Conservation (phyloP, 176 grass and related monocot species). For the Oryza brachyantha region DNA sequence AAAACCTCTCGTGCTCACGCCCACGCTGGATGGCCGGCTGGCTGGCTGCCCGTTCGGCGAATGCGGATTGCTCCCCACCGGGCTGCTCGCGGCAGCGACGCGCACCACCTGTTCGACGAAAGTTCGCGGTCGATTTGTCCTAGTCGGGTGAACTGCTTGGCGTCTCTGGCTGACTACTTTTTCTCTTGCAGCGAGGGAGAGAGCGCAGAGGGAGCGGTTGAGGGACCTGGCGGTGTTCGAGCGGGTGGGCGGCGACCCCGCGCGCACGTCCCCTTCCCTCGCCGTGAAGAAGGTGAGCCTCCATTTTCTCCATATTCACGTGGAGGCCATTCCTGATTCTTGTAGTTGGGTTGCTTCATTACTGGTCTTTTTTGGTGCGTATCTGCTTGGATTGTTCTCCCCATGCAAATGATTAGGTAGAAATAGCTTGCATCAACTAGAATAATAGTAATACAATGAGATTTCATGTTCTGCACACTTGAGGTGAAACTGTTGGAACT, state of each 20-base stretch:
- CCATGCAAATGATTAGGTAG: conserved; percentile 16
- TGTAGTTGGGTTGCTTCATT: neutral
- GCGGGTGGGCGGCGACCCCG: conserved; percentile 48
- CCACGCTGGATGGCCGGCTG: neutral
- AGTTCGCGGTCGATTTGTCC: neutral
- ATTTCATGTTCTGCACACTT: neutral
- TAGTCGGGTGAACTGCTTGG: neutral
- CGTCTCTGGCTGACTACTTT: neutral
- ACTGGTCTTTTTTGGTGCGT: neutral
- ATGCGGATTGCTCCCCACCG: neutral
- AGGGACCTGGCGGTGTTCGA: conserved; percentile 87
- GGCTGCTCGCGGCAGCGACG: neutral
- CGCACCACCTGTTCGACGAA: conserved; percentile 17
- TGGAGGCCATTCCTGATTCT: neutral
- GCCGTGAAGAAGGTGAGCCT: conserved; percentile 88
- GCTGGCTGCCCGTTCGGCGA: neutral
- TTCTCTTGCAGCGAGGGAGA: conserved; percentile 61
- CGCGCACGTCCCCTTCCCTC: conserved; percentile 56
- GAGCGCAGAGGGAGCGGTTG: conserved; percentile 71
- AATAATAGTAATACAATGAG: conserved; percentile 14
- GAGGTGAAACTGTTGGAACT: neutral
- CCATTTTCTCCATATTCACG: neutral
- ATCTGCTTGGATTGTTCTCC: conserved; percentile 25
- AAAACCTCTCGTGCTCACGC: neutral
- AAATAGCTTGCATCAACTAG: neutral